Percentiles rank a stretch among this genome's conserved stretches.
Conservation (phyloP, 805 yeast genomes). For the Yarrowia sp. region DNA sequence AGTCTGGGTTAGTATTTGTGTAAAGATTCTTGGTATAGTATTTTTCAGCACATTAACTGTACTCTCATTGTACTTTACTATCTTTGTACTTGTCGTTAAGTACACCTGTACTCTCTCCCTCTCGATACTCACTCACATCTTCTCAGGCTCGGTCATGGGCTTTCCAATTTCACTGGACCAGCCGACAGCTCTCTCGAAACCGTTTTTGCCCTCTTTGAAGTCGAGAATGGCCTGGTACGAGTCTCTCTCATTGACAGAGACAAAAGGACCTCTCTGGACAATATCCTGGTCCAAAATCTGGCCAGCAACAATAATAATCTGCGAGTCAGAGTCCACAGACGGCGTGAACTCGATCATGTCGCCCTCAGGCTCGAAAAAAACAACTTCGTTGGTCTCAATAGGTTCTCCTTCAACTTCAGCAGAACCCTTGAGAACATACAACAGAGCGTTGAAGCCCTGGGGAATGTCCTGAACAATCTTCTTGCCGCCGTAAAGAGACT, state of each 20-base stretch:
- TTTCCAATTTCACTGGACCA: slow-evolving; percentile 35
- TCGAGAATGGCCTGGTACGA: slow-evolving; percentile 66
- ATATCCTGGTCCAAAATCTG: slow-evolving; percentile 42
- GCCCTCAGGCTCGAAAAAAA: slow-evolving; percentile 32
- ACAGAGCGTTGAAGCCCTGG: slow-evolving; percentile 42
- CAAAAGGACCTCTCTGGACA: slow-evolving; percentile 88
- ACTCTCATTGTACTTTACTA: no score
- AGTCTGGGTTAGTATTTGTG: neutral
- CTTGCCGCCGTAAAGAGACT: neutral
- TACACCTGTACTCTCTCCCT: neutral
- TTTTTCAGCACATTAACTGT: no score
- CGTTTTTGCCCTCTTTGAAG: slow-evolving; percentile 49
- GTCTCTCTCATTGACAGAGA: slow-evolving; percentile 61
- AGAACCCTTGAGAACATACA: slow-evolving; percentile 34
- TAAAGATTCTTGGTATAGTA: no score
- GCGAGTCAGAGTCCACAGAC: slow-evolving; percentile 32
- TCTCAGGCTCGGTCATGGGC: slow-evolving; percentile 20
- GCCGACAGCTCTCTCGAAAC: slow-evolving; percentile 33
- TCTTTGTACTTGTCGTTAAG: no score
- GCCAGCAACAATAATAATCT: slow-evolving; percentile 33
- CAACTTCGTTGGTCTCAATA: slow-evolving; percentile 29
- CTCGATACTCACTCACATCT: neutral
- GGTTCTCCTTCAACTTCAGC: slow-evolving; percentile 29
- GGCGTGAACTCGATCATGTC: slow-evolving; percentile 36
- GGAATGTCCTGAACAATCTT: slow-evolving; percentile 57